Evolutionary conservation across 345 rosid species (phyloP), one percentile per base, ranked within the genome.

Genomic region (Boechera divaricarpa): DNA sequence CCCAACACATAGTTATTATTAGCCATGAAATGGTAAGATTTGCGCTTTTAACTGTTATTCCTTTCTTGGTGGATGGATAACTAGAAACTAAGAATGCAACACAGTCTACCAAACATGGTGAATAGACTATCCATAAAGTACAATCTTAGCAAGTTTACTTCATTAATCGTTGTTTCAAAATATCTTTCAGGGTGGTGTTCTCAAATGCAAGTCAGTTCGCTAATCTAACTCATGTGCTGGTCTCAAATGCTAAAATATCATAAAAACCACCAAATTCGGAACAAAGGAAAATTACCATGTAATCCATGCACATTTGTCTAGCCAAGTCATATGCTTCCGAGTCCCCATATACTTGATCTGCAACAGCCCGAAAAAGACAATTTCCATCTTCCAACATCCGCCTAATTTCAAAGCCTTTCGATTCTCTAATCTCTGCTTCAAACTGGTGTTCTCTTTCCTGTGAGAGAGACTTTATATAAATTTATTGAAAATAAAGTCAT

Each of bases 321-420:
- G 82, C 83, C 80, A 80, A 44, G 81, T 90, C 95, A 82, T 91
- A 84, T 7, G 63, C 78, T 68, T 96, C 99, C 49, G 97, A 87
- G 80, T 96, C 99, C 73, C 98, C 99, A 69, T 91, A 87, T 64
- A 96, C 98, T 86, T 96, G 99, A 91, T 96, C 99, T 54, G 97
- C 97, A 38, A 93, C 92, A 80, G 97, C 99, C 51, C 92, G 93
- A 45, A 96, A 96, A 66, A 96, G 97, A 84, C 99, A 96, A 72
- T 96, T 96, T 42, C 99, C 99, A 84, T 93, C 99, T 90, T 86
- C 97, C 83, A 96, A 28, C 99, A 96, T 96, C 81, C 89, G 85
- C 79, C 86, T 93, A 62, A 96, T 95, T 73, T 91, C 98, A 13
- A 88, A 85, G 70, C 95, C 97, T 85, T 87, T 91, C 10, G 84